Conservation (phyloP, 2,329 filamentous ascomycete species). For the Neofusicoccum umdonicola region DNA sequence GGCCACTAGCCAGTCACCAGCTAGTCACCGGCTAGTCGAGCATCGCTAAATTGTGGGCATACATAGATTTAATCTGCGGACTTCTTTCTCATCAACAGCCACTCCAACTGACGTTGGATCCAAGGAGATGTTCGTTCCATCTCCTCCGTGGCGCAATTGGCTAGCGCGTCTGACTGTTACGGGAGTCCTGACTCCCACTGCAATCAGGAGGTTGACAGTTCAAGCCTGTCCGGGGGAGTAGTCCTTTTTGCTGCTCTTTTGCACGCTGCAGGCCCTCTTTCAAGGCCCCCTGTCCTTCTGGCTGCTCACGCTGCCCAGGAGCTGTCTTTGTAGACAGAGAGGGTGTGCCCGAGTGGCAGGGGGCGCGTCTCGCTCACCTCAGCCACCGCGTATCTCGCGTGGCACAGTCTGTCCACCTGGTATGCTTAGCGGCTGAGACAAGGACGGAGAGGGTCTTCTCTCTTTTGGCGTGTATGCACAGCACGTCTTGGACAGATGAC, state of each 20-base stretch:
- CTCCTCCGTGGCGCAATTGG: slow-evolving; percentile 48
- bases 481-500: neutral
- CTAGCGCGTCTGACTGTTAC: slow-evolving; percentile 62
- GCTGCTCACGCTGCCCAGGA: neutral
- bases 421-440: neutral
- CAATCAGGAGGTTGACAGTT: slow-evolving; percentile 20
- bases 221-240: slow-evolving; percentile 19
- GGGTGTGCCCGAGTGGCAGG: neutral
- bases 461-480: neutral
- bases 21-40: no score
- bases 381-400: slow-evolving; percentile 6
- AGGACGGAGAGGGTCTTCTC: neutral
- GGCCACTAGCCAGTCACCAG: no score
- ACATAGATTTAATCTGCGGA: no score
- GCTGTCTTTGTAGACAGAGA: neutral
- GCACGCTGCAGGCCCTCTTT: neutral
- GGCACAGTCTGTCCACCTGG: neutral
- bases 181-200: neutral
- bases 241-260: neutral
- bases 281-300: neutral
- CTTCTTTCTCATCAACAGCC: no score
- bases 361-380: slow-evolving; percentile 2
- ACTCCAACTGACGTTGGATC: neutral
- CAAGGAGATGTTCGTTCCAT: neutral
- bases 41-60: no score